Base-by-base conservation (phyloP, 768 basidiomycete species). In the Lactifluus volemus region DNA sequence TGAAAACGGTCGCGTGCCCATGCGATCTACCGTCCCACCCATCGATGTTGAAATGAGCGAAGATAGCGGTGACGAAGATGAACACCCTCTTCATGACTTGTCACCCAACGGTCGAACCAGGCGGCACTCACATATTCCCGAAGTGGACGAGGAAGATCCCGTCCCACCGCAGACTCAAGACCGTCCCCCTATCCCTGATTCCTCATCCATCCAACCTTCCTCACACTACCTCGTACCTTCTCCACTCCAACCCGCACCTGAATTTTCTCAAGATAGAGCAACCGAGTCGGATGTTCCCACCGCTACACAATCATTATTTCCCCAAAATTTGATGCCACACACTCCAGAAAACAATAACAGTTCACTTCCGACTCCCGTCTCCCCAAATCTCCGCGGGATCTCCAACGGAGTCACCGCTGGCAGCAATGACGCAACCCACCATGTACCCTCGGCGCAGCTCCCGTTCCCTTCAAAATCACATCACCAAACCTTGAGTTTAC, bases 21-120 rank as follows among this genome's bases (percentile, higher is more conserved):
- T 70, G 42, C 68, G 68, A 42, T 70, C 74, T 17, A 65, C 71
- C 25, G 78, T 74, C 14, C 88, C 86, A 7, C 88, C 89, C 3
- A 88, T 89, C 48, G 79, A 84, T 30, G 83, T 86, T 30, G 88
- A 90, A 68, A 56, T 89, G 67, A 89, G 88, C 65, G 89, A 90
- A 69, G 88, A 89, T 70, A 89, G 88, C 64, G 89, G 88, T n/a
- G 81, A 78, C 21, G 86, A 88, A 58, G 81, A 80, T 0, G 81
- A 76, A 0, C 67, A 61, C 14, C 44, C 53, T 17, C 44, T 29
- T 0, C 29, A 2, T 3, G 32, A 30, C 32, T 9, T 14, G 11
- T 36, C 58, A 32, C 34, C 41, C 5, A 44, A 52, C 45, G 49
- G 49, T 17, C 60, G 30, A 39, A 41, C 15, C 39, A 47, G 49